Base-by-base conservation (phyloP, 2,329 filamentous ascomycete genomes). In the Exophiala sp. region DNA sequence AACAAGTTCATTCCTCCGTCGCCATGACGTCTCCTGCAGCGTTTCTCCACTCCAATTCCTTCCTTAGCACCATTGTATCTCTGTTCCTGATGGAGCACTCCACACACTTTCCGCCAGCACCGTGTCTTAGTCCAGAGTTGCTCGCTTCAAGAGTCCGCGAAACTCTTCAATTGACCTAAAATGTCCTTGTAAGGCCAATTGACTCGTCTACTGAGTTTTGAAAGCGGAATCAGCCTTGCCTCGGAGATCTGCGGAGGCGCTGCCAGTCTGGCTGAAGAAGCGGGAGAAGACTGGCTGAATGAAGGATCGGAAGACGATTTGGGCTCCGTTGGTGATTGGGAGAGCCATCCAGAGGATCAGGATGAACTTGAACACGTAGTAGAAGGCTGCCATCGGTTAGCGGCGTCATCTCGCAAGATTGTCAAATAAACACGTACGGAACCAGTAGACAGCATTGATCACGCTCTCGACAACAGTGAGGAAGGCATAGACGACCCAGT, bases 361-460 rank as follows among this genome's bases (percentile, higher is more conserved):
- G 70, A 95, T 79, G 71, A 99, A 96, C 84, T 99, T 99, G 88
- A 99, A 97, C 71, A 91, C 92, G 78, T 89, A 99, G 87, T 99
- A 99, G 80, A 99, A 99, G 70, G 94, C 75, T 78, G 52, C 58
- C 51, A 47, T 20, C 45, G 21, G 60, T 70, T 55, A 73, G 65
- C 24, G 16, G 10, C 18, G 5, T 41, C 21, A n/a, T 47, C 18
- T 36, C 29, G 29, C 11, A 34, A 34, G 20, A 21, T 18, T 16
- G 10, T 50, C 40, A 10, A 48, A 12, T 35, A 38, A 8, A 29
- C 24, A 58, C 45, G 72, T 74, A 78, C 75, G 81, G 79, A 86
- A 86, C 83, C 83, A 86, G 76, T 86, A 86, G 59, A 84, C 80
- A 58, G 83, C 83, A 68, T 75, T 85, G 69, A 86, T 77, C 52